Conservation (phyloP, 176 grass and related monocot species). For the Cymbopogon citratus region DNA sequence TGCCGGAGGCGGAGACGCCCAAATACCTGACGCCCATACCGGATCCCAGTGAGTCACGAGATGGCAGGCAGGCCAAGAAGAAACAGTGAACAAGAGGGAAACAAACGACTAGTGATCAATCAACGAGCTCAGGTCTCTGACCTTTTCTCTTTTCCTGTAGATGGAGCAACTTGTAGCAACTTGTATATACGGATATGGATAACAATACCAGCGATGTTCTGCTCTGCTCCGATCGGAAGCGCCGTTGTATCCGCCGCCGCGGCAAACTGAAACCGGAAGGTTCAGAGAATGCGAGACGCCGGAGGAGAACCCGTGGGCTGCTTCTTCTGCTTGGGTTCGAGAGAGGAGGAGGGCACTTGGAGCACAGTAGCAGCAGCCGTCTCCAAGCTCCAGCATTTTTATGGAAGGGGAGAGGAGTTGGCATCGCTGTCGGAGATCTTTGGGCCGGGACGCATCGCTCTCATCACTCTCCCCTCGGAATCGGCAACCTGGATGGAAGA, state of each 20-base stretch:
- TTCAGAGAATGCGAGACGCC: no score
- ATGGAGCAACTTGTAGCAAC: background rate
- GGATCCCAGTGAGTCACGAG: background rate
- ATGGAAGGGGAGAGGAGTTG: conserved; percentile 23
- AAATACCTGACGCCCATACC: background rate
- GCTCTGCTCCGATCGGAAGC: background rate
- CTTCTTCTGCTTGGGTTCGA: background rate
- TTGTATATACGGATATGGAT: background rate
- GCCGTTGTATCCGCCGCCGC: background rate
- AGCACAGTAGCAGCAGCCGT: background rate
- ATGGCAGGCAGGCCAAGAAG: no score
- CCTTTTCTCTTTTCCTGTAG: background rate
- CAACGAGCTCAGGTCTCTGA: background rate
- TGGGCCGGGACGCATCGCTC: background rate
- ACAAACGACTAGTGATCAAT: background rate
- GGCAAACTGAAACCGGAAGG: background rate
- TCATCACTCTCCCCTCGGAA: conserved; percentile 3
- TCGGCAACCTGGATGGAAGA: background rate
- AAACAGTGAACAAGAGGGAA: background rate
- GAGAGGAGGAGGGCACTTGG: background rate
- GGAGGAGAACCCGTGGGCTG: background rate
- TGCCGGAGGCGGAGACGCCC: background rate
- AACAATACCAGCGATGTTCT: background rate
- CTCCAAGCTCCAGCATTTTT: background rate
- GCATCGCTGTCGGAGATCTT: conserved; percentile 24